Evolutionary conservation across 148 eudicot genomes (phyloP).

Genomic region (Cornus kousa): DNA sequence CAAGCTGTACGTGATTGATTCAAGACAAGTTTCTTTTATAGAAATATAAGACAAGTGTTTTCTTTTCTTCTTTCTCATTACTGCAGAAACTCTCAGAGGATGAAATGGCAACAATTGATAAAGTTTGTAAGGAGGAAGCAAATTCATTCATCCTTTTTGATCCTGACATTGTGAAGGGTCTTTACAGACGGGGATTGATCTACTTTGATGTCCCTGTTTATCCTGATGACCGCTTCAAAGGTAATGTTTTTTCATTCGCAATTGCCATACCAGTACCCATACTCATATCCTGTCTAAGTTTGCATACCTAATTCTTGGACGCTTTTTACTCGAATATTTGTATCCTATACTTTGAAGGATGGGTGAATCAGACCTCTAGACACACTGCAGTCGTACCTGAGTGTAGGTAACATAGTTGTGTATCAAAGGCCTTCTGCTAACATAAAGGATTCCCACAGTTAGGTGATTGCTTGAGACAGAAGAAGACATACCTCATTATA

Average conservation of each 20-base stretch:
- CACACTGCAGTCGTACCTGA: background rate
- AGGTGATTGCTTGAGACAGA: background rate
- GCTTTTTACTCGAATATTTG: background rate
- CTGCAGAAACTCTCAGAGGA: conserved; percentile 96
- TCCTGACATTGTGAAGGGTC: conserved; percentile 80
- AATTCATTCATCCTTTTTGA: conserved; percentile 84
- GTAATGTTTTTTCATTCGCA: conserved; percentile 32
- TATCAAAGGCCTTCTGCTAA: background rate
- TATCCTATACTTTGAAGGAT: background rate
- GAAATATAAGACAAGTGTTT: background rate
- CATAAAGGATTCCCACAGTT: background rate
- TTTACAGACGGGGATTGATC: conserved; percentile 74
- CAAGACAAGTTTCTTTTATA: background rate
- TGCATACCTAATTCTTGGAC: too few relatives aligned
- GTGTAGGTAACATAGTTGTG: too few relatives aligned
- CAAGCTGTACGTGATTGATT: conserved; percentile 2
- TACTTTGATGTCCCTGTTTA: conserved; percentile 93
- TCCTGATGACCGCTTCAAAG: conserved; percentile 94
- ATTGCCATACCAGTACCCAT: background rate
- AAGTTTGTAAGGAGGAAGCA: conserved; percentile 96
- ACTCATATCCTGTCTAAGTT: too few relatives aligned
- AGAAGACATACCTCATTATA: background rate
- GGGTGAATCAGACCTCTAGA: background rate
- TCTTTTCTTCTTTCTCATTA: background rate
- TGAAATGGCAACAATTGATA: conserved; percentile 94